Evolutionary conservation across 2,329 filamentous ascomycete species (phyloP), one percentile per base, ranked within the genome.

Genomic region (Colletotrichum spaethianum): DNA sequence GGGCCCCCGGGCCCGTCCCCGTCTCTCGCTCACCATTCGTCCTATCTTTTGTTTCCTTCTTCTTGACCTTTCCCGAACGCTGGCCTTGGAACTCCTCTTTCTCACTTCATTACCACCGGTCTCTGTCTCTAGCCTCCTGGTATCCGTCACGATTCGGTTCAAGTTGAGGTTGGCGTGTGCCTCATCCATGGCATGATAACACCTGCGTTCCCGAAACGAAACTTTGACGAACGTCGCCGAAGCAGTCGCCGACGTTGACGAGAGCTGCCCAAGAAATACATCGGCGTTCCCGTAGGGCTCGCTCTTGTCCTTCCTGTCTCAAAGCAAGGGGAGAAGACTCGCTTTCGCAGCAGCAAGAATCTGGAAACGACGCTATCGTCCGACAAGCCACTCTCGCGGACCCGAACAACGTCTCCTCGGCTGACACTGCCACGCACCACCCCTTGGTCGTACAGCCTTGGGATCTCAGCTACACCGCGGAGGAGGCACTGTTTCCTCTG

Each of bases 21-120:
- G 72, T 55, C 73, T 73, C 53, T 72, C 38, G 68, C 66, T 70
- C 52, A 42, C 69, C 67, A 73, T 71, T 79, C 77, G 63, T 79
- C 78, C 68, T 76, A 78, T 75, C 75, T 80, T 52, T 74, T 75
- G 71, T 73, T 76, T 74, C 52, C 48, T 55, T 44, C 66, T 71
- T 69, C 73, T 65, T 75, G 70, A 75, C 48, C 67, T 73, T 71
- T 72, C 28, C 61, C 55, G 46, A 66, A 71, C 67, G n/a, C 61
- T 66, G 52, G 55, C 56, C 33, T 63, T 68, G 69, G 14, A 68
- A 57, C 64, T 46, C 44, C 48, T 53, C 44, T 42, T 61, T 66
- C 62, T 62, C 67, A 56, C 60, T 65, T 50, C 70, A 56, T 61
- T 60, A 44, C 44, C 67, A 36, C 52, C 57, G 14, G 55, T 55